A percentile compares a stretch with the other conserved stretches of the same genome.
Conservation (phyloP, 495 filamentous ascomycete genomes). For the Aspergillus carlsbadensis region DNA sequence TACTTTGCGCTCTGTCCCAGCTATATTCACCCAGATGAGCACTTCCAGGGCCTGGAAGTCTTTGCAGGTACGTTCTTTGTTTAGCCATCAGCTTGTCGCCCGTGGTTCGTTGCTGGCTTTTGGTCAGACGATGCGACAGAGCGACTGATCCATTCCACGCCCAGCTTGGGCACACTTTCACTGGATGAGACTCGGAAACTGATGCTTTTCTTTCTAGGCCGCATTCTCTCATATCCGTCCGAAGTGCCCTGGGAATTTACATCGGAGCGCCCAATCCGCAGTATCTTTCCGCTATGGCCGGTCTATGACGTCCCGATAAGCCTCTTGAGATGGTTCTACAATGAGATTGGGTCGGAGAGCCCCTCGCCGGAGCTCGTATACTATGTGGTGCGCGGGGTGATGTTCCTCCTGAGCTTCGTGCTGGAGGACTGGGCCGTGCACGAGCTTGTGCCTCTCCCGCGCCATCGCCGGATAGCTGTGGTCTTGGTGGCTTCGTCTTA, state of each 20-base stretch:
- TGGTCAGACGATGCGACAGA: slow-evolving; percentile 6
- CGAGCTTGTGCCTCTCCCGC: slow-evolving; percentile 76
- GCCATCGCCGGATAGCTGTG: slow-evolving; percentile 69
- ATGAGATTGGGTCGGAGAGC: slow-evolving; percentile 50
- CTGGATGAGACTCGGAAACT: neutral
- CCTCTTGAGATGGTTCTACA: slow-evolving; percentile 83
- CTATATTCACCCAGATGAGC: slow-evolving; percentile 97
- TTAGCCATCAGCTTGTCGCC: neutral
- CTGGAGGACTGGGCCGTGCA: slow-evolving; percentile 96
- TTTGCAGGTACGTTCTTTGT: slow-evolving; percentile 74
- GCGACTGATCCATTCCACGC: neutral
- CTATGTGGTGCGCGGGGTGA: slow-evolving; percentile 79
- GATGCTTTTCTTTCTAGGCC: slow-evolving; percentile 58
- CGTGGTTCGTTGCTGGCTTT: neutral
- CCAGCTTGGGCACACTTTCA: slow-evolving; percentile 3
- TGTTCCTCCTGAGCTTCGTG: slow-evolving; percentile 94
- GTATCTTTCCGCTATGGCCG: slow-evolving; percentile 94
- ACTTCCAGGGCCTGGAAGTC: slow-evolving; percentile 97
- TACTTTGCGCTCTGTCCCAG: slow-evolving; percentile 94
- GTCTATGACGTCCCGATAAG: slow-evolving; percentile 91
- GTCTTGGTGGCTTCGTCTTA: slow-evolving; percentile 90
- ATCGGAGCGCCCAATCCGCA: slow-evolving; percentile 77
- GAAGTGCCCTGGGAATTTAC: slow-evolving; percentile 95
- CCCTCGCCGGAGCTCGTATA: slow-evolving; percentile 75
- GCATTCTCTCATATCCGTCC: slow-evolving; percentile 85